Conservation (phyloP, 176 grass and related monocot genomes). For the Musa acuminata region DNA sequence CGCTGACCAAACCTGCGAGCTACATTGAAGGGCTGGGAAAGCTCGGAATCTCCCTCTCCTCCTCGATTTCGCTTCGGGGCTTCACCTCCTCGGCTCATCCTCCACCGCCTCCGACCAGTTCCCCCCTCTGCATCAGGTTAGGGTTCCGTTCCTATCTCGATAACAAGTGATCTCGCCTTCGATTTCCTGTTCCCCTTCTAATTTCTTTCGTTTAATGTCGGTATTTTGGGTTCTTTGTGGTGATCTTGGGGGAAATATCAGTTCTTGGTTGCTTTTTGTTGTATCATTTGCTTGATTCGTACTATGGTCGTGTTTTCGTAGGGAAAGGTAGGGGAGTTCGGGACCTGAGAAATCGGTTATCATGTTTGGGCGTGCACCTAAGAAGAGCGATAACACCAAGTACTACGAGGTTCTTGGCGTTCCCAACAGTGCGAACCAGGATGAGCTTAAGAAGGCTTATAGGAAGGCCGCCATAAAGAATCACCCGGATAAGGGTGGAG, state of each 20-base stretch:
- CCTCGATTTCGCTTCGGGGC: not conserved
- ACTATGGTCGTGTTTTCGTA: not conserved
- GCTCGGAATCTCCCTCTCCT: not conserved
- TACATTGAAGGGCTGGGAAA: no score
- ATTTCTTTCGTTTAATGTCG: not conserved
- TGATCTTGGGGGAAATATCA: not conserved
- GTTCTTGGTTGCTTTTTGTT: not conserved
- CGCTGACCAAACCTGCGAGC: no score
- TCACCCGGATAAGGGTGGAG: constrained; percentile 93
- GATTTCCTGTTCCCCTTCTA: not conserved
- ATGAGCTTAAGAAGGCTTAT: constrained; percentile 92
- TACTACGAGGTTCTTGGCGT: constrained; percentile 94
- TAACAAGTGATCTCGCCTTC: not conserved
- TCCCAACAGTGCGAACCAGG: constrained; percentile 57
- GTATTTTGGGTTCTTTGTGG: not conserved
- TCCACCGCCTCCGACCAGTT: not conserved
- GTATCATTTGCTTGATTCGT: not conserved
- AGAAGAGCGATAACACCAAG: constrained; percentile 76
- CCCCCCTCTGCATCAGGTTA: not conserved
- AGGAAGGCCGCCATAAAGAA: constrained; percentile 80
- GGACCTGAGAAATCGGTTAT: constrained; percentile 3
- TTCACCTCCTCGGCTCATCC: not conserved
- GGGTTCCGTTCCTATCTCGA: not conserved
- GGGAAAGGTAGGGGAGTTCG: not conserved
- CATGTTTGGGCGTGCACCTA: constrained; percentile 93